Percentiles rank a stretch among this genome's conserved stretches.
Evolutionary conservation across 164 flowering plant species (phyloP).

Genomic region (Liquidambar formosana): DNA sequence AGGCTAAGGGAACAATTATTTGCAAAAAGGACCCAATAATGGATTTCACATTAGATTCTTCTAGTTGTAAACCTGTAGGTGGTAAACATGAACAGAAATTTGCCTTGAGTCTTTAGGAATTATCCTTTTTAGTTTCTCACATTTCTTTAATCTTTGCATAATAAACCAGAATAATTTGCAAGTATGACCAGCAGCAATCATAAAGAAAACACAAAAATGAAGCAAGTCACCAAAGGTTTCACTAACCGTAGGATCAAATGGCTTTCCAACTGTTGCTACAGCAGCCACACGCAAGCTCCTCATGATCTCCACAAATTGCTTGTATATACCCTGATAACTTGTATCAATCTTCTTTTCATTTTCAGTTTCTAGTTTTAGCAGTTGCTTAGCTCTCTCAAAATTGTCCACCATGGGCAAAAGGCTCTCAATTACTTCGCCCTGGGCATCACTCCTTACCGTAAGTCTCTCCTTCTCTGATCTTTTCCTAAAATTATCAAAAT

Average conservation of each 20-base stretch:
- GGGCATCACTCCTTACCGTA: constrained; percentile 55
- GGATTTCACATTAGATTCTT: too few relatives aligned
- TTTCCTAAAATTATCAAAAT: constrained; percentile 91
- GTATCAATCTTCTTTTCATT: constrained; percentile 78
- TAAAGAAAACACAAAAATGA: background rate
- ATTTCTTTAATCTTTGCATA: background rate
- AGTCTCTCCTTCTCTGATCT: constrained; percentile 73
- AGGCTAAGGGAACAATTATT: too few relatives aligned
- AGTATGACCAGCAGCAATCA: background rate
- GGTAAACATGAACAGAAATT: background rate
- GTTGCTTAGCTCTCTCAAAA: constrained; percentile 88
- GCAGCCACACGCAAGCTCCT: constrained; percentile 71
- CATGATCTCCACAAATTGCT: constrained; percentile 92
- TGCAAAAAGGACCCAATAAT: too few relatives aligned
- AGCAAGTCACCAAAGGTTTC: constrained; percentile 1
- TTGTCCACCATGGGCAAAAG: constrained; percentile 86
- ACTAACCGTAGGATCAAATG: constrained; percentile 92
- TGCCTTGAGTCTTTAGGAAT: background rate
- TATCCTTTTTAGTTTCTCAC: background rate
- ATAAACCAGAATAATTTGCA: background rate
- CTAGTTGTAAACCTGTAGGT: too few relatives aligned
- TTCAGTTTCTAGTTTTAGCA: constrained; percentile 72
- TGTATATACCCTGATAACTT: constrained; percentile 95
- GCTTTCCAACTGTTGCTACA: constrained; percentile 84
- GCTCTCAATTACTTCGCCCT: constrained; percentile 75